Evolutionary conservation across 495 filamentous ascomycete genomes (phyloP).

Genomic region (Schizothecium vesticola): DNA sequence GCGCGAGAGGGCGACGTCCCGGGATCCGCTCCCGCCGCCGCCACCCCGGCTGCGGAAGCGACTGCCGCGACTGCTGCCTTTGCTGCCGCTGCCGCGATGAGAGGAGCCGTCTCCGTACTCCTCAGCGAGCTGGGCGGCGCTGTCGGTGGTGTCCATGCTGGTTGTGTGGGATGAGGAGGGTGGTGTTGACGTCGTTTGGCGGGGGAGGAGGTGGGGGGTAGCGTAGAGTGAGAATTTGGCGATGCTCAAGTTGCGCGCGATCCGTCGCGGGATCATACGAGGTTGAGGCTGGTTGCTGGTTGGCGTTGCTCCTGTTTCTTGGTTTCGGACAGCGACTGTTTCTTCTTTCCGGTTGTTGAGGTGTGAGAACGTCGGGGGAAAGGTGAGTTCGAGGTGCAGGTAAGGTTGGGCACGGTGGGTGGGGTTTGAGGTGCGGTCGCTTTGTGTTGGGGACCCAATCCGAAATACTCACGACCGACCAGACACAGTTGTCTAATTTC

Average conservation of each 20-base stretch:
- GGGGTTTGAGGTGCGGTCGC: not conserved
- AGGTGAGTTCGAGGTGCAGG: not conserved
- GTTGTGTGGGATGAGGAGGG: not conserved
- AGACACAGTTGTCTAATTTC: not conserved
- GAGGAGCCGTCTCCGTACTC: not conserved
- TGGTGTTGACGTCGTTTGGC: not conserved
- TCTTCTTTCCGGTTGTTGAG: not conserved
- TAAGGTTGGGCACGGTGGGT: not conserved
- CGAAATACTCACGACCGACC: too few relatives aligned
- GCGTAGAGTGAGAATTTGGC: not conserved
- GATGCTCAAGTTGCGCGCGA: not conserved
- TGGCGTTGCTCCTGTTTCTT: not conserved
- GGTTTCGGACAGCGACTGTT: not conserved
- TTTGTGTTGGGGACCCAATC: too few relatives aligned
- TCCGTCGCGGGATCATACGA: not conserved
- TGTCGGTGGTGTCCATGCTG: not conserved
- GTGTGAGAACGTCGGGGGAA: not conserved
- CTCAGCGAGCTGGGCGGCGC: not conserved
- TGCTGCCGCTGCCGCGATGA: conserved; percentile 1
- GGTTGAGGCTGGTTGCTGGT: not conserved
- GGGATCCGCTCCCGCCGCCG: conserved; percentile 29
- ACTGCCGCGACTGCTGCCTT: not conserved
- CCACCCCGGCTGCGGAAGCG: conserved; percentile 16
- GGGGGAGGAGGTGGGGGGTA: not conserved
- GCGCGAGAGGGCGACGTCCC: conserved; percentile 70